A percentile compares a stretch with the other conserved stretches of the same genome.
Evolutionary conservation across 805 yeast species (phyloP).

Genomic region (Lachancea mirantina): DNA sequence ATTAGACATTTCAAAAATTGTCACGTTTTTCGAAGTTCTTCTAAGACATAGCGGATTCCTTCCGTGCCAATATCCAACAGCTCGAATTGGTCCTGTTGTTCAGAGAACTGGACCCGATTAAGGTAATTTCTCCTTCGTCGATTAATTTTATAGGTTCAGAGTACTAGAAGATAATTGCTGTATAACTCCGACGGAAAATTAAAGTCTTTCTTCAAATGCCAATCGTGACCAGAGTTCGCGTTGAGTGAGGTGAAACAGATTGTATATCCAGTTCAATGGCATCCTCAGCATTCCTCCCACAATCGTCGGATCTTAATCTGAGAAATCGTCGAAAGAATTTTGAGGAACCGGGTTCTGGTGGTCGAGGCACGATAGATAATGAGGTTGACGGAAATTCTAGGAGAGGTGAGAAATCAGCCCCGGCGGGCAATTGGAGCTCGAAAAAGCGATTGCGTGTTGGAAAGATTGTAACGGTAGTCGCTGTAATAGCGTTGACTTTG

Average conservation of each 20-base stretch:
- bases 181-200: no score
- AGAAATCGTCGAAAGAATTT: constrained; percentile 9
- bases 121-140: no score
- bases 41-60: not conserved
- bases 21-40: constrained; percentile 19
- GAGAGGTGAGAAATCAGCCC: no score
- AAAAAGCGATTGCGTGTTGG: not conserved
- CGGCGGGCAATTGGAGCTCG: not conserved
- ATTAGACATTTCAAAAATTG: constrained; percentile 36
- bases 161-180: no score
- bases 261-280: no score
- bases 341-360: not conserved
- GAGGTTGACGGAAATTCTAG: not conserved
- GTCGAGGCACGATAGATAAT: not conserved
- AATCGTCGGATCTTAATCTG: constrained; percentile 9
- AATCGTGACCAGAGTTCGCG: no score
- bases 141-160: no score
- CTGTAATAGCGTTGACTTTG: constrained; percentile 47
- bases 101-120: not conserved
- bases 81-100: not conserved
- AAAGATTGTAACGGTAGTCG: not conserved
- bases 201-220: no score
- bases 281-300: constrained; percentile 9
- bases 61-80: not conserved
- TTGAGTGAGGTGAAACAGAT: no score